Evolutionary conservation across 2,329 filamentous ascomycete genomes (phyloP).

Genomic region (Sarocladium strictum): DNA sequence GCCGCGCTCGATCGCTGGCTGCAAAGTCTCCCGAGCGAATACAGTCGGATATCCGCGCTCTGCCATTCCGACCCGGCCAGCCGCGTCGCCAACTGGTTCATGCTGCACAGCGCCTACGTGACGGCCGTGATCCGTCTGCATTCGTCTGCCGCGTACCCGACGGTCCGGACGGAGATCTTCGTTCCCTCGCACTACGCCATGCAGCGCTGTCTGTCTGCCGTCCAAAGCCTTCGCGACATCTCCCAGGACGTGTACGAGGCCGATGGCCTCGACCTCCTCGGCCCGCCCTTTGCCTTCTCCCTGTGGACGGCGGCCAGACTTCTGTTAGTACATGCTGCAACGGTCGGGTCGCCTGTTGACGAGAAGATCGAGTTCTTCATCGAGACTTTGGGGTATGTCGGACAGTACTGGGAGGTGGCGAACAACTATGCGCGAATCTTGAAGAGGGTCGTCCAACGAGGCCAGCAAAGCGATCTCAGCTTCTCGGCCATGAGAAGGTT

Average conservation of each 20-base stretch:
- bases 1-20: slow-evolving; percentile 34
- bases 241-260: slow-evolving; percentile 37
- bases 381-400: slow-evolving; percentile 33
- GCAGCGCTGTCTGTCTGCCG: slow-evolving; percentile 37
- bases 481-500: slow-evolving; percentile 36
- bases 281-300: slow-evolving; percentile 37
- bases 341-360: slow-evolving; percentile 29
- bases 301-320: slow-evolving; percentile 37
- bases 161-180: slow-evolving; percentile 32
- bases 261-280: slow-evolving; percentile 34
- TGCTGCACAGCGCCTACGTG: slow-evolving; percentile 39
- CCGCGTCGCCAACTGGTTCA: slow-evolving; percentile 40
- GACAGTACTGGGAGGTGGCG: slow-evolving; percentile 38
- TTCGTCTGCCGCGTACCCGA: slow-evolving; percentile 37
- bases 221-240: slow-evolving; percentile 37
- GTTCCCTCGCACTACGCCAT: slow-evolving; percentile 38
- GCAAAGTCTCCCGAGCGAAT: slow-evolving; percentile 36
- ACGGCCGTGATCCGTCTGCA: slow-evolving; percentile 38
- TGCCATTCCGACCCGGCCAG: slow-evolving; percentile 39
- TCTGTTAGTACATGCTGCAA: slow-evolving; percentile 34
- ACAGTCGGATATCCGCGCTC: slow-evolving; percentile 37
- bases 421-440: slow-evolving; percentile 36
- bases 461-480: slow-evolving; percentile 25
- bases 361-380: slow-evolving; percentile 37
- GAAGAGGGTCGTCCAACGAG: slow-evolving; percentile 30